A percentile compares a stretch with the other conserved stretches of the same genome.
Conservation (phyloP, 2,329 filamentous ascomycete genomes). For the Exophiala dermatitidis region DNA sequence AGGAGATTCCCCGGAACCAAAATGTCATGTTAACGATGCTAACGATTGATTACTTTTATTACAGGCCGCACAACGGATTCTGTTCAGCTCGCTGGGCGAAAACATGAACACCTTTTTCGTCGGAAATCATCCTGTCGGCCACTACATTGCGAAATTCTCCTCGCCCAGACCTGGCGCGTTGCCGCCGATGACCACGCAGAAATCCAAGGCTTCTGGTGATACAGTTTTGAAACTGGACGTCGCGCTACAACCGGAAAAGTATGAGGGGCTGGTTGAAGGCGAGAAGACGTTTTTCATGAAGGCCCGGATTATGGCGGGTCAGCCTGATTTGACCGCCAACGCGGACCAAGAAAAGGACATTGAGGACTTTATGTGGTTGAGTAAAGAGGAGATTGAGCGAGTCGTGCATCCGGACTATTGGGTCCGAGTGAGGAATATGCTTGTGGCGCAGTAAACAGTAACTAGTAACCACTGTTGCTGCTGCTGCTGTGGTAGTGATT, state of each 20-base stretch:
- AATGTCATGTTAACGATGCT: not conserved
- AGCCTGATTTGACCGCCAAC: conserved; percentile 59
- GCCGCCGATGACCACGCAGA: conserved; percentile 27
- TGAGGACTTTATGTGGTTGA: conserved; percentile 84
- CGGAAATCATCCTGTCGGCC: conserved; percentile 79
- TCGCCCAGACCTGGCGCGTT: conserved; percentile 36
- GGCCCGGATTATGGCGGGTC: conserved; percentile 92
- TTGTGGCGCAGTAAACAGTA: conserved; percentile 60
- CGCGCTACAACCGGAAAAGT: conserved; percentile 12
- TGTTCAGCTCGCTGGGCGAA: conserved; percentile 68
- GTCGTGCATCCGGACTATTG: conserved; percentile 64
- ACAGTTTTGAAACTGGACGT: conserved; percentile 11
- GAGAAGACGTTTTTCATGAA: conserved; percentile 95
- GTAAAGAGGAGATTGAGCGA: conserved; percentile 74
- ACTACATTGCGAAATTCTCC: conserved; percentile 57
- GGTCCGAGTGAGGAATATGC: conserved; percentile 69
- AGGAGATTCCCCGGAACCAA: not conserved
- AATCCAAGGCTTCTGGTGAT: conserved; percentile 5
- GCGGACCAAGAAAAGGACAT: conserved; percentile 45
- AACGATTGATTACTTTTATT: not conserved
- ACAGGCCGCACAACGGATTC: conserved; percentile 73
- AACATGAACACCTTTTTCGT: conserved; percentile 99
- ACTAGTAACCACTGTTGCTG: no score
- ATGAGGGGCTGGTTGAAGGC: conserved; percentile 45
- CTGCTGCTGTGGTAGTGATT: no score